These are phyloP conservation scores for Dimocarpus longan DNA, from an alignment of 345 rosid species.

Conservation along the genomic window DNA sequence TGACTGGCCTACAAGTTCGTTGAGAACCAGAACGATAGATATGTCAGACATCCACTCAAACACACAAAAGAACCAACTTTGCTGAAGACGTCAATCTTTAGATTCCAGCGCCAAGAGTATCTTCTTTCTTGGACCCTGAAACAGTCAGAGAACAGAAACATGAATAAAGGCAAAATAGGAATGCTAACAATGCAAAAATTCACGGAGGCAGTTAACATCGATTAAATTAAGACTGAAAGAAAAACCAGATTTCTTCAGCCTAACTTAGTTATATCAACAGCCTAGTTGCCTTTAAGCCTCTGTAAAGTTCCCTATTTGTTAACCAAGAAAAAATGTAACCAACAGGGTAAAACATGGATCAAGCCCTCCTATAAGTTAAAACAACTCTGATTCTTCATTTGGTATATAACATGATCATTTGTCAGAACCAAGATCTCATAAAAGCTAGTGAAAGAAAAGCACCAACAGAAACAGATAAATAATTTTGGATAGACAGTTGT, in stretches of 20 bases:
- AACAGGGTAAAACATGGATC: not conserved
- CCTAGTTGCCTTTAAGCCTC: not conserved
- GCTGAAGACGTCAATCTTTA: constrained; percentile 43
- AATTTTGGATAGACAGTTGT: not conserved
- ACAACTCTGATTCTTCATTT: not conserved
- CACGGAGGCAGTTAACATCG: not conserved
- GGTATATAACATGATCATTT: not conserved
- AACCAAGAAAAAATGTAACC: not conserved
- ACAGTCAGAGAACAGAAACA: constrained; percentile 20
- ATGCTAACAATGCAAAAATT: too few species aligned
- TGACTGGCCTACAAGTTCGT: constrained; percentile 23
- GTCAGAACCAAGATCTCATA: not conserved
- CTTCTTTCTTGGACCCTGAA: constrained; percentile 98
- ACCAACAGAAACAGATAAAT: not conserved
- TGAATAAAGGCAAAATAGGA: not conserved
- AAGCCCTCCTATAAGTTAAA: not conserved
- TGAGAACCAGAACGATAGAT: constrained; percentile 15
- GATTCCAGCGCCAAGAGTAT: constrained; percentile 83
- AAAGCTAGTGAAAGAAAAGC: not conserved
- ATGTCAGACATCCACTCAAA: constrained; percentile 1
- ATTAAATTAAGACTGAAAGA: not conserved
- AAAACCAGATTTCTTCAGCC: constrained; percentile 4
- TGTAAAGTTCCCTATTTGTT: not conserved
- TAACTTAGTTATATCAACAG: not conserved
- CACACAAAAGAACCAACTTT: constrained; percentile 9